Base-by-base conservation (phyloP, 176 grass and related monocot species). In the Canna indica region DNA sequence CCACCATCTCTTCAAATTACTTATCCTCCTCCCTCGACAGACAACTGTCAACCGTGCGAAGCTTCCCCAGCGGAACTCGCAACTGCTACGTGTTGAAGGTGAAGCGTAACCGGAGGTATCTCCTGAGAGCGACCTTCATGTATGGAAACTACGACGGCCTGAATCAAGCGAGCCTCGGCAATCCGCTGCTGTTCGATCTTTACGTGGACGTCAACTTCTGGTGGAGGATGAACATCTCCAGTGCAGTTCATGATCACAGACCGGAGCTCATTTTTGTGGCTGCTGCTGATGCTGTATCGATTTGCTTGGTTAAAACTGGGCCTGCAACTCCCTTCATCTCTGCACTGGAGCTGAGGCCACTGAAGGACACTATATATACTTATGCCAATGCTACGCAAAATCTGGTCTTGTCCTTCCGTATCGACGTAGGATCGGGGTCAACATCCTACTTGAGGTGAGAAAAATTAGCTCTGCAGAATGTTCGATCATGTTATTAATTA, bases 51-150 rank as follows among this genome's bases (percentile, higher is more conserved):
- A 77, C 17, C 63, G 13, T 88, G 4, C 74, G 87, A 36, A 95
- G 84, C 91, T 90, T 95, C 57, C 68, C 76, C 3, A 75, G 7
- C 4, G 74, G 41, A 11, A 7, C 22, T 12, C 74, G 74, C 3
- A 67, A 47, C 47, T 68, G 74, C 25, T 76, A 68, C 63, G 65
- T 32, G 5, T 7, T 76, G 31, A 64, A 64, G 61, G 62, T 76
- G 61, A 53, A 28, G 2, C 32, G 36, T 15, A 4, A 22, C 47
- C 12, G 10, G 18, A 76, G 50, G 32, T 76, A 76, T 20, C 12
- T 76, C 15, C 3, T 68, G 20, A 50, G 74, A 11, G 63, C 45
- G 20, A 41, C 3, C 0, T 77, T 77, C 46, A 10, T 56, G n/a
- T 68, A 68, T 6, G 74, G 62, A 11, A 76, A 76, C 74, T 76